phyloP scores from a whole-genome alignment of 306 rosid genomes.

The Gillenia trifoliata region DNA sequence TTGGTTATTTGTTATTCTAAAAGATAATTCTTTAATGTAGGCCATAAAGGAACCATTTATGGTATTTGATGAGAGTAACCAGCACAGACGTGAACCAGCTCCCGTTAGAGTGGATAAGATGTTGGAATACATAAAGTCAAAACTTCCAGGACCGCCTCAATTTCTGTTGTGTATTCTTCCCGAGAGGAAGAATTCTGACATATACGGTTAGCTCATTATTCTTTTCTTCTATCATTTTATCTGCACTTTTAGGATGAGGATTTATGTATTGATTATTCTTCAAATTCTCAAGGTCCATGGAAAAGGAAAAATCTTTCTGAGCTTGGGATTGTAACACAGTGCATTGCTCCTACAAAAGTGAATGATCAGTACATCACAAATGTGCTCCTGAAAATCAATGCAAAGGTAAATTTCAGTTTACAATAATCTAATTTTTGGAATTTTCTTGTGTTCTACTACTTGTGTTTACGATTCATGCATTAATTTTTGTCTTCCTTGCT shows the following conservation, averaged over 20 bases:
- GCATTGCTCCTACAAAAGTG: slow-evolving; percentile 37
- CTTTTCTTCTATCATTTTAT: background rate
- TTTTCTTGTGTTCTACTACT: background rate
- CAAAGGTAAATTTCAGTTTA: slow-evolving; percentile 31
- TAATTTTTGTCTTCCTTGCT: background rate
- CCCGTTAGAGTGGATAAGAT: slow-evolving; percentile 25
- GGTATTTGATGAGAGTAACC: slow-evolving; percentile 20
- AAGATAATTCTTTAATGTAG: slow-evolving; percentile 16
- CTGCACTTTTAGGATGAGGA: background rate
- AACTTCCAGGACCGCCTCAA: background rate
- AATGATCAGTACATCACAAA: slow-evolving; percentile 43
- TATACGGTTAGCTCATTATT: slow-evolving; percentile 33
- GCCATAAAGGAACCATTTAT: background rate
- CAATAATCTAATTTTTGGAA: background rate
- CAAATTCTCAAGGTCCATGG: slow-evolving; percentile 40
- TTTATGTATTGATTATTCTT: background rate
- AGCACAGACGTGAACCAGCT: slow-evolving; percentile 7
- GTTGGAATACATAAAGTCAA: background rate
- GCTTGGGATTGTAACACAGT: slow-evolving; percentile 37
- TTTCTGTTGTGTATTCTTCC: slow-evolving; percentile 47
- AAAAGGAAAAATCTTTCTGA: slow-evolving; percentile 31
- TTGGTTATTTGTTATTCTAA: slow-evolving; percentile 1
- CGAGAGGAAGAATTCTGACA: slow-evolving; percentile 37
- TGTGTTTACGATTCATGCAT: background rate
- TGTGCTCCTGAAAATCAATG: slow-evolving; percentile 45